Conservation (phyloP, 805 yeast species). For the Ascoidea tarda region DNA sequence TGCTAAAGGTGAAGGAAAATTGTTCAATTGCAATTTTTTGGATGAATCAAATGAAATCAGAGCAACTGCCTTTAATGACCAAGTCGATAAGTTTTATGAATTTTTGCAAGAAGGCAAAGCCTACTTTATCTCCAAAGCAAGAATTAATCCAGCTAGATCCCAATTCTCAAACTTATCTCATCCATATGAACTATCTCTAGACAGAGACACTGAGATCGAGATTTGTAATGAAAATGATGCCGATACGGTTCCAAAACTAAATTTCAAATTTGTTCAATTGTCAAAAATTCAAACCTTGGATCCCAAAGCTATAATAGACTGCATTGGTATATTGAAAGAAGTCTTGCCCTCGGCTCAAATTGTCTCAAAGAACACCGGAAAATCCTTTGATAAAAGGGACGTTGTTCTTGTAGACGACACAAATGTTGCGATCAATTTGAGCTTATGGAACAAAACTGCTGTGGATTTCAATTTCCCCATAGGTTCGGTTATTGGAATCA, state of each 20-base stretch:
- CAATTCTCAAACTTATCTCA: slow-evolving; percentile 74
- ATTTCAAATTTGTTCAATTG: slow-evolving; percentile 63
- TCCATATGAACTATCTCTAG: slow-evolving; percentile 78
- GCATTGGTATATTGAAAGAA: slow-evolving; percentile 71
- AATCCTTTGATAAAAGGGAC: slow-evolving; percentile 87
- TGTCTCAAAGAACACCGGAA: slow-evolving; percentile 77
- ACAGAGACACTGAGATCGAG: slow-evolving; percentile 62
- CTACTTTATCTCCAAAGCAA: slow-evolving; percentile 69
- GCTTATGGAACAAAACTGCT: slow-evolving; percentile 87
- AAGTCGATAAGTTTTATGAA: slow-evolving; percentile 68
- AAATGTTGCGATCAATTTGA: slow-evolving; percentile 59
- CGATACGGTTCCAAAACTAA: slow-evolving; percentile 63
- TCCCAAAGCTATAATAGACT: slow-evolving; percentile 65
- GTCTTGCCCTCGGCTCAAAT: slow-evolving; percentile 67
- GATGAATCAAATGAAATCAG: slow-evolving; percentile 95
- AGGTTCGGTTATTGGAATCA: slow-evolving; percentile 82
- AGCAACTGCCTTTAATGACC: slow-evolving; percentile 87
- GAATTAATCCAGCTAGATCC: slow-evolving; percentile 73
- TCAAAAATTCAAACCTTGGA: slow-evolving; percentile 53
- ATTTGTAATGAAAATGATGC: slow-evolving; percentile 42
- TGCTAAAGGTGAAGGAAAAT: slow-evolving; percentile 76
- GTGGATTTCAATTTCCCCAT: slow-evolving; percentile 55
- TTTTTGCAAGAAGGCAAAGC: slow-evolving; percentile 79
- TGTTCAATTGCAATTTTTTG: slow-evolving; percentile 74
- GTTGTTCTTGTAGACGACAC: slow-evolving; percentile 76